Conservation (phyloP, 768 basidiomycete genomes). For the Naganishia vishniacii region DNA sequence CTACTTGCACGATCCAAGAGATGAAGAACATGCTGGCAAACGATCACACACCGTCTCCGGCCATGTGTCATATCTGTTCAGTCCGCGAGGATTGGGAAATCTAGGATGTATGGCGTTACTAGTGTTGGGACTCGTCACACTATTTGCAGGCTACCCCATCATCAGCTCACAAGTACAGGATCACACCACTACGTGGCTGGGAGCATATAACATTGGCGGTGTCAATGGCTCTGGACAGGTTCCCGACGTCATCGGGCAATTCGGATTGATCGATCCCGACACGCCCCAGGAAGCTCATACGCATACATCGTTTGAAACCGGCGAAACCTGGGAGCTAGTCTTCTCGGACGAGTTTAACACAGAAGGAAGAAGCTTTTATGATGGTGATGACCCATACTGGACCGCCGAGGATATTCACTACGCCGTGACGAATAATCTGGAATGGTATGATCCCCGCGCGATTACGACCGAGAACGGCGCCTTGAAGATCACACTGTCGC, state of each 20-base stretch:
- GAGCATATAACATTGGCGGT: slow-evolving; percentile 80
- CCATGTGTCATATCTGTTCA: slow-evolving; percentile 58
- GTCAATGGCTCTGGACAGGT: slow-evolving; percentile 84
- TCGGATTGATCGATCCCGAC: slow-evolving; percentile 66
- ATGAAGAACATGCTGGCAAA: slow-evolving; percentile 24
- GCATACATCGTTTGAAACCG: slow-evolving; percentile 67
- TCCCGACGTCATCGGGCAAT: slow-evolving; percentile 65
- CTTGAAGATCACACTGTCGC: slow-evolving; percentile 45
- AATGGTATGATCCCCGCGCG: slow-evolving; percentile 50
- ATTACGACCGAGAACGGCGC: slow-evolving; percentile 48
- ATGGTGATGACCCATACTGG: slow-evolving; percentile 53
- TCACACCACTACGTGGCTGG: slow-evolving; percentile 30
- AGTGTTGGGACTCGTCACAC: slow-evolving; percentile 61
- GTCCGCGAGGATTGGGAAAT: slow-evolving; percentile 76
- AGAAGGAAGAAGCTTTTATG: slow-evolving; percentile 52
- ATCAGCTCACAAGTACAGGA: slow-evolving; percentile 49
- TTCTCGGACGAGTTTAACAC: slow-evolving; percentile 83
- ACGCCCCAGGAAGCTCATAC: slow-evolving; percentile 62
- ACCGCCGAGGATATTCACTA: slow-evolving; percentile 53
- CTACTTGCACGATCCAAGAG: slow-evolving; percentile 45
- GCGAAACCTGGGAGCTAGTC: slow-evolving; percentile 70
- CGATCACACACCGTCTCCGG: slow-evolving; percentile 20
- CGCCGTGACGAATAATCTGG: slow-evolving; percentile 47
- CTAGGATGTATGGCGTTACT: slow-evolving; percentile 64
- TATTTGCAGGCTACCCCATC: slow-evolving; percentile 86